phyloP scores from a whole-genome alignment of 2,329 filamentous ascomycete species.

The Hypoxylon sp. region DNA sequence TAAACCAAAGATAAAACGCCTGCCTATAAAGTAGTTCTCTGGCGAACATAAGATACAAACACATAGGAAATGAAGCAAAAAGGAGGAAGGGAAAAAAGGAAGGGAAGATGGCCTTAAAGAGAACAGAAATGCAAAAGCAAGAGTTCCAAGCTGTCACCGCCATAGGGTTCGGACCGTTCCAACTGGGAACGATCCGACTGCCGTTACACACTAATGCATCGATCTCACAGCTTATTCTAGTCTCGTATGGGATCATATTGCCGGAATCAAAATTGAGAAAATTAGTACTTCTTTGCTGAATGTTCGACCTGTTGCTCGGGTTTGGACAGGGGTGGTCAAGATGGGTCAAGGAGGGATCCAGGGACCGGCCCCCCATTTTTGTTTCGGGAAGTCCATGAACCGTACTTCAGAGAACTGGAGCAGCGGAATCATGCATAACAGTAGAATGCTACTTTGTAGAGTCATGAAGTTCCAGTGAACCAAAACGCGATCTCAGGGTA shows the following conservation, averaged over 20 bases:
- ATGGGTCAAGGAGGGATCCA: constrained; percentile 18
- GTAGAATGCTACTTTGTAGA: constrained; percentile 4
- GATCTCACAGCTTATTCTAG: constrained; percentile 14
- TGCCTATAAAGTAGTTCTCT: background rate
- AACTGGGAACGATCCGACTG: constrained; percentile 8
- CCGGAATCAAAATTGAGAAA: constrained; percentile 18
- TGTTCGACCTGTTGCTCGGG: constrained; percentile 10
- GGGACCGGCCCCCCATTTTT: constrained; percentile 21
- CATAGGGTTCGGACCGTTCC: constrained; percentile 5
- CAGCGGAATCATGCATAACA: constrained; percentile 17
- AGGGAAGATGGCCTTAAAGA: background rate
- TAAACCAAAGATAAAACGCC: background rate
- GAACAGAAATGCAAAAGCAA: constrained; percentile 17
- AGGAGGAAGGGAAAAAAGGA: constrained; percentile 1
- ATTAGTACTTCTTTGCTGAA: constrained; percentile 27
- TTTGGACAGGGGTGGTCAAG: constrained; percentile 21
- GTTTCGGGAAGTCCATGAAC: constrained; percentile 27
- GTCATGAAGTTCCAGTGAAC: constrained; percentile 8
- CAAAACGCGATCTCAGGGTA: constrained; percentile 12
- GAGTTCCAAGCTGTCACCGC: constrained; percentile 30
- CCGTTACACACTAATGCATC: constrained; percentile 17
- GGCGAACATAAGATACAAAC: background rate
- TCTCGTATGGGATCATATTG: constrained; percentile 17
- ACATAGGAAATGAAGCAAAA: constrained; percentile 7
- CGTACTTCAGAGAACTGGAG: constrained; percentile 5